phyloP scores from a whole-genome alignment of 768 basidiomycete species.

The Fomitopsis pulvina region DNA sequence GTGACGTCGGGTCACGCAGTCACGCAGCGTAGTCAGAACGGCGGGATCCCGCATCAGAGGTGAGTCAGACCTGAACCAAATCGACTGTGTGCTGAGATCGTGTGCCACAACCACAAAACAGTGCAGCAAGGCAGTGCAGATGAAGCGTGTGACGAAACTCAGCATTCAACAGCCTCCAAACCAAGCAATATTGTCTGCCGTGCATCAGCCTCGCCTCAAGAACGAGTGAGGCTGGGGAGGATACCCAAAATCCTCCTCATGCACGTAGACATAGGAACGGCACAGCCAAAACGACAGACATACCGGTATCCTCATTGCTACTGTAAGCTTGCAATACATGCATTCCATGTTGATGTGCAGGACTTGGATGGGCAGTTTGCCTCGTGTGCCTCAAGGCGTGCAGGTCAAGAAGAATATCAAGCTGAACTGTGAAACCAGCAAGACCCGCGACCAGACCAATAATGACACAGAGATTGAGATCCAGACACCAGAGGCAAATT shows the following conservation, averaged over 20 bases:
- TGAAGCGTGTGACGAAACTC: not conserved
- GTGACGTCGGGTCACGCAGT: not conserved
- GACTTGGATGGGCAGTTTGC: not conserved
- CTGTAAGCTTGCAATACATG: not conserved
- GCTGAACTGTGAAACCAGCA: not conserved
- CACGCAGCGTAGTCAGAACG: not conserved
- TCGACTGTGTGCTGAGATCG: not conserved
- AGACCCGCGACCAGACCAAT: too few relatives aligned
- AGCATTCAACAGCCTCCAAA: not conserved
- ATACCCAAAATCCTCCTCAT: not conserved
- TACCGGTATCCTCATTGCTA: not conserved
- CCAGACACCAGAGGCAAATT: not conserved
- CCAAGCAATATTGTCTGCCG: not conserved
- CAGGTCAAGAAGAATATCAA: not conserved
- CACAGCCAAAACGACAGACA: not conserved
- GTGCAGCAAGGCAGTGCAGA: not conserved
- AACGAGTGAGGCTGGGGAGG: not conserved
- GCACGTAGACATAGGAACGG: not conserved
- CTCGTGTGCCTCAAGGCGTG: not conserved
- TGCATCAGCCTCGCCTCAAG: not conserved
- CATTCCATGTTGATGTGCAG: not conserved
- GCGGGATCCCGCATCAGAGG: not conserved
- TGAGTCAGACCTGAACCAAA: not conserved
- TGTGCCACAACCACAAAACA: not conserved
- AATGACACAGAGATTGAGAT: too few relatives aligned